These are phyloP conservation scores for Pythium biforme DNA, from an alignment of 352 stramenopile species.

Conservation along the genomic window DNA sequence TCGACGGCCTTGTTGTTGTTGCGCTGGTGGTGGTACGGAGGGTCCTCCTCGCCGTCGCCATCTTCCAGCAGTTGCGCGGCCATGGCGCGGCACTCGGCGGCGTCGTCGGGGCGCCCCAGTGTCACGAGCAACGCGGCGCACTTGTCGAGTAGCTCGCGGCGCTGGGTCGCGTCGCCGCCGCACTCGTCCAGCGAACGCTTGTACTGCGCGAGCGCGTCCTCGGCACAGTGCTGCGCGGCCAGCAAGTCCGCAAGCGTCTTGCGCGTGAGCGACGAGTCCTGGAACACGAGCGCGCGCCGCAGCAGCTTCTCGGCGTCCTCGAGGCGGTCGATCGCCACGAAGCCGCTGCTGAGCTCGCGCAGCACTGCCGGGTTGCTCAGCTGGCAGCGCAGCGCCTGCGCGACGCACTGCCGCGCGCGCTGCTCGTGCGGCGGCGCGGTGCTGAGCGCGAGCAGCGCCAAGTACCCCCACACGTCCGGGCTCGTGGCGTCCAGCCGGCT, in stretches of 20 bases:
- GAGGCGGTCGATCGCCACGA: conserved; percentile 73
- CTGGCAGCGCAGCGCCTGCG: conserved; percentile 61
- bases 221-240: conserved; percentile 73
- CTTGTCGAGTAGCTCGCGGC: conserved; percentile 51
- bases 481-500: conserved; percentile 70
- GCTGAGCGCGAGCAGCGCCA: conserved; percentile 56
- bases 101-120: conserved; percentile 66
- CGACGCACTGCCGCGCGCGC: conserved; percentile 45
- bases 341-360: conserved; percentile 78
- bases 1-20: neutral
- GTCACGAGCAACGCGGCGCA: conserved; percentile 67
- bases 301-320: conserved; percentile 71
- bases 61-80: conserved; percentile 36
- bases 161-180: conserved; percentile 38
- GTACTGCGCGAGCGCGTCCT: conserved; percentile 72
- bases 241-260: conserved; percentile 81
- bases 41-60: neutral
- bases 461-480: conserved; percentile 75
- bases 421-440: conserved; percentile 35
- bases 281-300: conserved; percentile 54
- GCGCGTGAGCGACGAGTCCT: conserved; percentile 73
- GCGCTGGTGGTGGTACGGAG: too few relatives aligned
- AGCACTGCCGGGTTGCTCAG: conserved; percentile 62
- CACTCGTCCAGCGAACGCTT: conserved; percentile 49
- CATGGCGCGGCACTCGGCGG: conserved; percentile 64